phyloP scores from a whole-genome alignment of 1,284 basidiomycete species.

The Cronartium ribicola region DNA sequence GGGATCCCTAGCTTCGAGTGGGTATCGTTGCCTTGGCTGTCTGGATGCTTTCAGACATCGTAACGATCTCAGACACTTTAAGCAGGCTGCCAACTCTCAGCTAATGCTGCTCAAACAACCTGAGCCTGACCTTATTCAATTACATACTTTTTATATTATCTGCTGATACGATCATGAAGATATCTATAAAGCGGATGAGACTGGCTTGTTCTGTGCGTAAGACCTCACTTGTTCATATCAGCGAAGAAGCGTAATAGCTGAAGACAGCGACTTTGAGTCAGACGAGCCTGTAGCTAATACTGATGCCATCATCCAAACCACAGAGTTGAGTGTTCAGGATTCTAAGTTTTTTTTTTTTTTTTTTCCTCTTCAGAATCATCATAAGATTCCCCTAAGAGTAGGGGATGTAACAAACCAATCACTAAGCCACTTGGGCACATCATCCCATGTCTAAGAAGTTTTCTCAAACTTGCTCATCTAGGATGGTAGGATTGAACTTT shows the following conservation, averaged over 20 bases:
- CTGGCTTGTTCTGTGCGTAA: constrained; percentile 8
- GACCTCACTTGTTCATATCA: not conserved
- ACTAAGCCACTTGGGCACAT: too few relatives aligned
- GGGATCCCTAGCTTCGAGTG: not conserved
- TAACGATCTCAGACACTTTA: not conserved
- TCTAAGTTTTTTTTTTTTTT: too few relatives aligned
- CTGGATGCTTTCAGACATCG: not conserved
- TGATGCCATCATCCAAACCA: too few relatives aligned
- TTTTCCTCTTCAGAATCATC: too few relatives aligned
- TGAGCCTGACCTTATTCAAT: not conserved
- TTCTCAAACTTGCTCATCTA: too few relatives aligned
- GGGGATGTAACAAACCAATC: too few relatives aligned
- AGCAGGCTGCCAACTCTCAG: not conserved
- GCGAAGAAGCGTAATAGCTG: not conserved
- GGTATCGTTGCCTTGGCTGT: not conserved
- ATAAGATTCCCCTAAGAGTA: too few relatives aligned
- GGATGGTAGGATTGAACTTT: too few relatives aligned
- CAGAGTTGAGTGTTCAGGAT: too few relatives aligned
- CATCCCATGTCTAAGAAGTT: too few relatives aligned
- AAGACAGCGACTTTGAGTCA: constrained; percentile 11
- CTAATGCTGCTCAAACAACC: not conserved
- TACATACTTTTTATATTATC: not conserved
- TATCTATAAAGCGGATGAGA: constrained; percentile 10
- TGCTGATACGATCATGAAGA: not conserved
- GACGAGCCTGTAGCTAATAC: constrained; percentile 1